Evolutionary conservation across 1,284 basidiomycete species (phyloP), one percentile per base, ranked within the genome.

Genomic region (Tilletia setariae): DNA sequence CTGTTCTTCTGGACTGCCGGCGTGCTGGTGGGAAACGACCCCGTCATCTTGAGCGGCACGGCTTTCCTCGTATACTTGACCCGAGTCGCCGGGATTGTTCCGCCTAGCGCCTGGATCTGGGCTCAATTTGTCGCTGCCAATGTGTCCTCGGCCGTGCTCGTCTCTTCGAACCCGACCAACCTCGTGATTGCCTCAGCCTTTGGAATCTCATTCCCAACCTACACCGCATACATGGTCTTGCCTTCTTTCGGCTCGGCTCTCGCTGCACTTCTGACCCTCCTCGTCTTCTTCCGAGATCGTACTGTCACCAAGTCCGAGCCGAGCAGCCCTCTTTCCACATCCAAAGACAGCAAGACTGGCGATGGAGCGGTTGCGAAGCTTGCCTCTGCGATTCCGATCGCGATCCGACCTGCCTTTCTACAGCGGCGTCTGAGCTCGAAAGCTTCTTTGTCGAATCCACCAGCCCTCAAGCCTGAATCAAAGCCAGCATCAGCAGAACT

Each of bases 61-160:
- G 90, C 89, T 0, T 95, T 95, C 82, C 83, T 95, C 53, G 89
- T 90, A 7, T 94, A 94, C 79, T 91, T 93, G 72, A 92, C 91
- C 0, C 84, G 87, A n/a, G 88, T 89, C 2, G 88, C 89, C 4
- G 86, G 86, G 0, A 87, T 90, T 35, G 56, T 61, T 0, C 86
- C 87, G 28, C 88, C 89, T 0, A 86, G 86, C 0, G 87, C 88
- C 0, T 91, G 88, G 87, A 86, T 89, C 25, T 90, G 89, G 81
- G 85, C 87, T 23, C 88, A 90, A 74, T 90, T 91, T 76, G 85
- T 87, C 13, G 86, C 87, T 0, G 92, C 92, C 2, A 98, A 98
- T 80, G 91, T 94, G 75, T 82, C 83, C 1, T 82, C 80, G n/a
- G 84, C 84, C 0, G 82, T 83, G 3, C 71, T 84, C 16, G 83